Evolutionary conservation across 208 protist species (phyloP).

Genomic region (Wallacemonas sp.): DNA sequence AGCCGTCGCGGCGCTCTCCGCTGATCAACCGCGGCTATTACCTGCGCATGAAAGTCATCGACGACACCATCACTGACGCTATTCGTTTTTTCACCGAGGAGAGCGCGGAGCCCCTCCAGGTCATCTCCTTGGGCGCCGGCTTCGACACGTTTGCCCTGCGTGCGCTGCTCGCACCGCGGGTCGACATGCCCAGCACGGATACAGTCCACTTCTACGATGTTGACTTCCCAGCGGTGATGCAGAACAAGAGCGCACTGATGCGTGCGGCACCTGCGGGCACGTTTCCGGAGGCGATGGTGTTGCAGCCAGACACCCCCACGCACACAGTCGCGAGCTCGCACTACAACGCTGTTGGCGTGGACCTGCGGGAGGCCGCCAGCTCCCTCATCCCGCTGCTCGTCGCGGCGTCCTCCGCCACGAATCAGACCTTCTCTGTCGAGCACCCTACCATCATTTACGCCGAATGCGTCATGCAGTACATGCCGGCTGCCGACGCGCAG

Average conservation of each 20-base stretch:
- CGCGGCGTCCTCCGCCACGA: not conserved
- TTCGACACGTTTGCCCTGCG: constrained; percentile 87
- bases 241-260: constrained; percentile 70
- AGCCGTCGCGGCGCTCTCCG: constrained; percentile 73
- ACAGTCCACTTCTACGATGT: constrained; percentile 74
- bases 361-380: constrained; percentile 48
- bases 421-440: constrained; percentile 26
- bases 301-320: constrained; percentile 1
- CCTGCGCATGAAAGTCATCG: constrained; percentile 82
- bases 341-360: constrained; percentile 73
- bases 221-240: constrained; percentile 82
- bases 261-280: constrained; percentile 37
- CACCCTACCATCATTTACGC: constrained; percentile 84
- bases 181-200: not conserved
- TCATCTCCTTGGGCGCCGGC: constrained; percentile 85
- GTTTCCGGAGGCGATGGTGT: constrained; percentile 35
- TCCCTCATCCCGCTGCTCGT: constrained; percentile 27
- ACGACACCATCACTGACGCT: constrained; percentile 50
- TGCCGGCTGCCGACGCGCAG: constrained; percentile 53
- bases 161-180: constrained; percentile 15
- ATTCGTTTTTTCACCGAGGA: constrained; percentile 16
- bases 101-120: constrained; percentile 42
- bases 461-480: constrained; percentile 93
- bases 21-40: constrained; percentile 92
- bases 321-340: constrained; percentile 20